Base-by-base conservation (phyloP, 208 protist species). In the Histomonas meleagridis region DNA sequence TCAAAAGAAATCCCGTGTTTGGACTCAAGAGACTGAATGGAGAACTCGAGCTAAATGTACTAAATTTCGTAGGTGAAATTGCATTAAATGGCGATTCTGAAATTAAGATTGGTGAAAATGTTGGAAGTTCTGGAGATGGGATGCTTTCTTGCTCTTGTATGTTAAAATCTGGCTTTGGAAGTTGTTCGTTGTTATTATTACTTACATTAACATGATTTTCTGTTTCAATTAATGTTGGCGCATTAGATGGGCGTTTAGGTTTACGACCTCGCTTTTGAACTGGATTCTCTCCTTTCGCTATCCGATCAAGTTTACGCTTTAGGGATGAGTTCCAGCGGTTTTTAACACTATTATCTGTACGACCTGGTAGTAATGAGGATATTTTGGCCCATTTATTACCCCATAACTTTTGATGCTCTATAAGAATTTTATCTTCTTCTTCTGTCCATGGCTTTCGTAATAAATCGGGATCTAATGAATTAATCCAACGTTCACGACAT, bases 381-480 rank as follows among this genome's bases (percentile, higher is more conserved):
- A 51, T 48, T 51, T 49, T 43, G 14, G 70, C 38, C 70, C 70
- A 79, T 0, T 49, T 4, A 28, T 79, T 79, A 10, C 40, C 40
- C 76, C 76, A 86, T 26, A 51, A 57, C 18, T 86, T 86, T 28
- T 86, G 76, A 49, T 86, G 35, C 76, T 40, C 32, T 10, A 86
- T 86, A 2, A 86, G 28, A 38, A 86, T 86, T 86, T 55, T 32
- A 48, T 86, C 76, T 46, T 86, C 76, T 55, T 86, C 76, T 55
- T 86, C 76, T 35, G 76, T 86, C 76, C 76, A 86, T 16, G 76
- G 76, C 26, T 86, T 43, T 18, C 46, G 40, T 51, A 51, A 51
- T n/a, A 86, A 48, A 21, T 86, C 76, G 16, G 76, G 76, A 57
- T 43, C 43, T 43, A 86, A 43, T 5, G 43, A 51, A 55, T 86